phyloP scores from a whole-genome alignment of 1,139 yeast genomes.

The Nakaseomyces kungkrabaensis region DNA sequence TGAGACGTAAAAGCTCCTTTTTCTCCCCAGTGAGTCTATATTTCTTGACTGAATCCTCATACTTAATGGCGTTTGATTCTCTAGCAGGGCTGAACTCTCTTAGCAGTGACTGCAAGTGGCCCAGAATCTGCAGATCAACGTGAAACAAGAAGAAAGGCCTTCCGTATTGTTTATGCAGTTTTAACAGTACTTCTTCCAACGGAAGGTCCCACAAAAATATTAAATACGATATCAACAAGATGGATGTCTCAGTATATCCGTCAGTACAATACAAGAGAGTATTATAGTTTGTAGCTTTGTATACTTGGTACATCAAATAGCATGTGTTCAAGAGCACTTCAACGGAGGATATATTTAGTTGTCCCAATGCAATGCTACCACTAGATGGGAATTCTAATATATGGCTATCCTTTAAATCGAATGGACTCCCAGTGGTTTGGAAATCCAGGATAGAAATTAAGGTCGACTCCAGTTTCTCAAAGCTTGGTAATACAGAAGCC shows the following conservation, averaged over 20 bases:
- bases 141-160: conserved; percentile 80
- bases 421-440: not conserved
- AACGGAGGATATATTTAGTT: conserved; percentile 37
- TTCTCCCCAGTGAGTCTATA: not conserved
- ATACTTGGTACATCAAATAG: conserved; percentile 27
- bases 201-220: conserved; percentile 53
- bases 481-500: conserved; percentile 34
- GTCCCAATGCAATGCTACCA: conserved; percentile 69
- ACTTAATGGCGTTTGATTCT: conserved; percentile 6
- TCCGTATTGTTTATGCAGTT: conserved; percentile 51
- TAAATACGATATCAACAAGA: conserved; percentile 58
- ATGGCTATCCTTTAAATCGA: not conserved
- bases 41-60: not conserved
- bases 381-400: conserved; percentile 62
- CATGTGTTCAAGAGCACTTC: conserved; percentile 54
- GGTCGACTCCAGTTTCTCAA: conserved; percentile 9
- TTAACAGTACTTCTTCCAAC: conserved; percentile 41
- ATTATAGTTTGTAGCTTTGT: conserved; percentile 9
- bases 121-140: conserved; percentile 58
- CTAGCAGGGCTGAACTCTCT: conserved; percentile 24
- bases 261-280: conserved; percentile 67
- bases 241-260: conserved; percentile 86
- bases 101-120: conserved; percentile 54
- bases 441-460: not conserved
- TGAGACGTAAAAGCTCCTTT: conserved; percentile 11